Evolutionary conservation across 768 basidiomycete genomes (phyloP).

Genomic region (Naganishia vaughanmartiniae): DNA sequence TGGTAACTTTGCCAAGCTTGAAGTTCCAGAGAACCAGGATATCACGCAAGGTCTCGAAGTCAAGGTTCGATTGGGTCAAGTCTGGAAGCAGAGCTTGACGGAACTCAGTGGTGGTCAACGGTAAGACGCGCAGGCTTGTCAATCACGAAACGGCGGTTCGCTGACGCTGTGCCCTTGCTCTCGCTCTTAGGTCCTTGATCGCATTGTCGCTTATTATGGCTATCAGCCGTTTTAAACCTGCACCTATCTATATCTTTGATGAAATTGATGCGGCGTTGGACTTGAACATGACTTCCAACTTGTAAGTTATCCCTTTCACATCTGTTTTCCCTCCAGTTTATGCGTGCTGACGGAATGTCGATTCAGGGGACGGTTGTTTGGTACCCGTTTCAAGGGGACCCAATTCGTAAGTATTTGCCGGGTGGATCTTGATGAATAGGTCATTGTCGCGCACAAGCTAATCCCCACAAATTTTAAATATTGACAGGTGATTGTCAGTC

Average conservation of each 20-base stretch:
- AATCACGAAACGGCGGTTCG: background rate
- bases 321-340: too few species aligned
- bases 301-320: slow-evolving; percentile 4
- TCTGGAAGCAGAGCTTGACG: slow-evolving; percentile 97
- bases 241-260: slow-evolving; percentile 98
- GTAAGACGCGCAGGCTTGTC: slow-evolving; percentile 54
- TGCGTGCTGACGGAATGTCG: background rate
- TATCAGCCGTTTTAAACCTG: slow-evolving; percentile 96
- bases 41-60: slow-evolving; percentile 94
- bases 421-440: too few species aligned
- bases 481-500: slow-evolving; percentile 74
- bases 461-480: background rate
- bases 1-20: slow-evolving; percentile 91
- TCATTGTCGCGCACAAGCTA: background rate
- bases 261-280: slow-evolving; percentile 98
- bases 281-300: slow-evolving; percentile 67
- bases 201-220: slow-evolving; percentile 98
- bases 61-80: slow-evolving; percentile 87
- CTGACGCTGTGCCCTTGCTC: background rate
- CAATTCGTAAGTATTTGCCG: slow-evolving; percentile 55
- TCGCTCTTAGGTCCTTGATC: slow-evolving; percentile 77
- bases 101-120: slow-evolving; percentile 96
- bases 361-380: slow-evolving; percentile 77
- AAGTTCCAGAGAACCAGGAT: slow-evolving; percentile 88
- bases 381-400: slow-evolving; percentile 91